Evolutionary conservation across 768 basidiomycete species (phyloP).

Genomic region (Tricholomella constricta): DNA sequence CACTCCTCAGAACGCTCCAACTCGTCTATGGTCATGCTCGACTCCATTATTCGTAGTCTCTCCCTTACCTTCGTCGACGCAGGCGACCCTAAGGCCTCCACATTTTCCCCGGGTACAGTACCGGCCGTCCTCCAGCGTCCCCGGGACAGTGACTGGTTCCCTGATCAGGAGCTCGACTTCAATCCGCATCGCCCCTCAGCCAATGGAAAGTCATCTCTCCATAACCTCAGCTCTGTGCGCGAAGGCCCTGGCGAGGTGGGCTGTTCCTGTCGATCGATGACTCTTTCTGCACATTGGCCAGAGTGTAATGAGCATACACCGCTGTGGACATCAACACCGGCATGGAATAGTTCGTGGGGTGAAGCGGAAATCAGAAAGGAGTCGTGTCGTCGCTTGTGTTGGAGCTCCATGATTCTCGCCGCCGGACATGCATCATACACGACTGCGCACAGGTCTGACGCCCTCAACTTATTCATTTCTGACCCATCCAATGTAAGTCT

Average conservation of each 20-base stretch:
- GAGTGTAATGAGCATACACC: slow-evolving; percentile 55
- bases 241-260: slow-evolving; percentile 24
- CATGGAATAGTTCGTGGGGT: slow-evolving; percentile 61
- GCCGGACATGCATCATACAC: slow-evolving; percentile 67
- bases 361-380: slow-evolving; percentile 70
- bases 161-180: slow-evolving; percentile 20
- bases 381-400: slow-evolving; percentile 70
- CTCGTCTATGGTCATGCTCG: slow-evolving; percentile 63
- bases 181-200: slow-evolving; percentile 13
- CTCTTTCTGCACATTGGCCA: slow-evolving; percentile 54
- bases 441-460: slow-evolving; percentile 40
- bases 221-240: slow-evolving; percentile 5
- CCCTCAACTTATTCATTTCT: slow-evolving; percentile 55
- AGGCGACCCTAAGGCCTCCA: slow-evolving; percentile 51
- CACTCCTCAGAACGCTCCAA: slow-evolving; percentile 54
- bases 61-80: slow-evolving; percentile 61
- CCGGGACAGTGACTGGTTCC: slow-evolving; percentile 22
- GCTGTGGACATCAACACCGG: slow-evolving; percentile 64
- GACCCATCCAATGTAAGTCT: slow-evolving; percentile 67
- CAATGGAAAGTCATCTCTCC: neutral
- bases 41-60: slow-evolving; percentile 65
- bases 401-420: slow-evolving; percentile 66
- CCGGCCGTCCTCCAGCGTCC: slow-evolving; percentile 38
- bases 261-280: slow-evolving; percentile 51
- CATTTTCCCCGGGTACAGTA: slow-evolving; percentile 52